Evolutionary conservation across 345 rosid genomes (phyloP).

Genomic region (Gossypium mustelinum): DNA sequence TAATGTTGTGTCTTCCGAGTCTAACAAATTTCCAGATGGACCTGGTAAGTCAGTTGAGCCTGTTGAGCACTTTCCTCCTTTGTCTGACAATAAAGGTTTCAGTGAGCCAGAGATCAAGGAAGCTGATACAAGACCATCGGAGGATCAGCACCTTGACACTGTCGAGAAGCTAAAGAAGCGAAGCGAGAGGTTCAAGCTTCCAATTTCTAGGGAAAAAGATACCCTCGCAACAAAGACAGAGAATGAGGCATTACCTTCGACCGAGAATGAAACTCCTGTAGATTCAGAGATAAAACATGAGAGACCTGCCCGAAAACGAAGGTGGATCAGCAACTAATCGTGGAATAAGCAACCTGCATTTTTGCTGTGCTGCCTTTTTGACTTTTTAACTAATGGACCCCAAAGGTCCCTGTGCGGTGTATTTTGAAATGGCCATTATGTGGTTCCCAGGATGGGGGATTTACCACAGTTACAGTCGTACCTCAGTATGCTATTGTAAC

Average conservation of each 20-base stretch:
- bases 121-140: slow-evolving; percentile 43
- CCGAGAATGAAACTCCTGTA: slow-evolving; percentile 45
- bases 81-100: slow-evolving; percentile 43
- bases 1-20: slow-evolving; percentile 39
- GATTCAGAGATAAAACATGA: slow-evolving; percentile 75
- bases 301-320: slow-evolving; percentile 84
- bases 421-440: slow-evolving; percentile 6
- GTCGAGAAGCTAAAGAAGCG: slow-evolving; percentile 96
- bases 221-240: slow-evolving; percentile 49
- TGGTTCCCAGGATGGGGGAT: slow-evolving; percentile 18
- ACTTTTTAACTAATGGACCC: slow-evolving; percentile 8
- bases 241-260: slow-evolving; percentile 47
- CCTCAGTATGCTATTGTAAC: slow-evolving; percentile 20
- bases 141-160: slow-evolving; percentile 77
- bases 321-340: slow-evolving; percentile 71
- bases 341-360: slow-evolving; percentile 5
- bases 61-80: slow-evolving; percentile 29
- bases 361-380: not conserved
- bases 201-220: slow-evolving; percentile 80
- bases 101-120: slow-evolving; percentile 54
- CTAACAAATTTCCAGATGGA: slow-evolving; percentile 32
- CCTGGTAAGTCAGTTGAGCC: slow-evolving; percentile 34
- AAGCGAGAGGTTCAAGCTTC: slow-evolving; percentile 95
- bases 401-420: slow-evolving; percentile 6
- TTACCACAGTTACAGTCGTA: slow-evolving; percentile 13